Percentiles rank a stretch among this genome's conserved stretches.
phyloP scores from a whole-genome alignment of 371 early-diverging fungal species.

The Actinomortierella ambigua region DNA sequence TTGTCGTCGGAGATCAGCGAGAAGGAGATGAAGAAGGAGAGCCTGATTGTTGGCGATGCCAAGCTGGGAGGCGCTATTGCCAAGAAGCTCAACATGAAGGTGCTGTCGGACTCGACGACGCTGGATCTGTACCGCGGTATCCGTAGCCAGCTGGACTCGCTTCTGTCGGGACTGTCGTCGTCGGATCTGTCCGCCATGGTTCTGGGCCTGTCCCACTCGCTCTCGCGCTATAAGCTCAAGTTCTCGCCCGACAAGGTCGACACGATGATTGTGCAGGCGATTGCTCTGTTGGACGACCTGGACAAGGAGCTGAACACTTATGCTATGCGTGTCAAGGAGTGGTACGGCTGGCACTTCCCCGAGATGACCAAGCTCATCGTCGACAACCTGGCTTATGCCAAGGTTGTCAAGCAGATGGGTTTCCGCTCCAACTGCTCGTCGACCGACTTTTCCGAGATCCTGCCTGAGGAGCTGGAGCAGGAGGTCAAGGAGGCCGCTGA shows the following conservation, averaged over 20 bases:
- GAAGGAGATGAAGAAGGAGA: constrained; percentile 89
- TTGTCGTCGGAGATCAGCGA: constrained; percentile 80
- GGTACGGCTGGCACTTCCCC: constrained; percentile 99
- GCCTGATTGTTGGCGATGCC: constrained; percentile 89
- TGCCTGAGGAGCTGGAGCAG: constrained; percentile 91
- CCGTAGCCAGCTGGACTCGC: constrained; percentile 71
- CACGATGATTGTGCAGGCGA: constrained; percentile 96
- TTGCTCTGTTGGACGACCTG: constrained; percentile 90
- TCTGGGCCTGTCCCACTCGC: constrained; percentile 79
- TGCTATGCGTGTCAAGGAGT: constrained; percentile 97
- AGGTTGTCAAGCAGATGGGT: constrained; percentile 90
- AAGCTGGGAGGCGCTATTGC: constrained; percentile 94
- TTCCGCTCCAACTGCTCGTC: constrained; percentile 76
- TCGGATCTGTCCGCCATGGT: constrained; percentile 88
- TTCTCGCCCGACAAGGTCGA: constrained; percentile 93
- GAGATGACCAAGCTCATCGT: constrained; percentile 94
- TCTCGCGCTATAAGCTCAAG: constrained; percentile 91
- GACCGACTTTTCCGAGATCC: constrained; percentile 78
- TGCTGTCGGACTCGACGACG: constrained; percentile 84
- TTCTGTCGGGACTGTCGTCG: constrained; percentile 69
- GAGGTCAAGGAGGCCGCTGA: constrained; percentile 75
- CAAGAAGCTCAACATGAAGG: constrained; percentile 92
- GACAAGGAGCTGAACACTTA: constrained; percentile 97
- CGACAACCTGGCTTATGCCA: constrained; percentile 92
- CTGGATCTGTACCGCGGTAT: constrained; percentile 95